Base-by-base conservation (phyloP, 164 flowering plant species). In the Cinnamomum chago region DNA sequence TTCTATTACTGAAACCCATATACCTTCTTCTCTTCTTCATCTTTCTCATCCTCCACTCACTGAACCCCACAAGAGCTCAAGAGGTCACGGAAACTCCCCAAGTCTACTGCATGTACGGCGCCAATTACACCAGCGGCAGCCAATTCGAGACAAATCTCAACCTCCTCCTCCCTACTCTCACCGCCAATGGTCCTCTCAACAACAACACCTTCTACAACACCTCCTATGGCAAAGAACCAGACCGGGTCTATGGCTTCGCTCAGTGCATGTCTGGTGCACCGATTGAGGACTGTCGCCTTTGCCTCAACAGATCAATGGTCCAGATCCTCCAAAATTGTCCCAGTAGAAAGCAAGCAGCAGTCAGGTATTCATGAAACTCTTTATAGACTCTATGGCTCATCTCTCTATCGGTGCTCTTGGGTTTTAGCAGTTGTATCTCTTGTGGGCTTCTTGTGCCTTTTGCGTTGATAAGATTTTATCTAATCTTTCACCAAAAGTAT, bases 121-220 rank as follows among this genome's bases (percentile, higher is more conserved):
- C 64, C 64, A 60, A 60, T 60, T 60, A 60, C 64, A 60, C 64
- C 24, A 60, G n/a, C 23, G 64, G 64, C 9, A 60, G 64, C 64
- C 64, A 1, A 60, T 60, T 18, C 22, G 64, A 64, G 28, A 64
- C 67, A 11, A 64, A 64, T 25, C 67, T 64, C 67, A 64, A 25
- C 3, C 15, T 3, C 30, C 67, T 64, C 5, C 67, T 64, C 33
- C 23, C 67, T 12, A 10, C 14, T 64, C 67, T 7, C 23, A 40
- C 28, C 2, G 12, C 50, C 14, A 64, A 64, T 64, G 67, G 28
- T 5, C 5, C 30, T n/a, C 23, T 66, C 33, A 27, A 66, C 14
- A 30, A 5, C 20, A 28, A 13, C 17, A 9, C 18, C 68, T 66
- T 25, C 68, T 66, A 66, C 68, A 66, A 66, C 47, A 10, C 68